phyloP scores from a whole-genome alignment of 164 flowering plant genomes.

The Liriodendron chinense region DNA sequence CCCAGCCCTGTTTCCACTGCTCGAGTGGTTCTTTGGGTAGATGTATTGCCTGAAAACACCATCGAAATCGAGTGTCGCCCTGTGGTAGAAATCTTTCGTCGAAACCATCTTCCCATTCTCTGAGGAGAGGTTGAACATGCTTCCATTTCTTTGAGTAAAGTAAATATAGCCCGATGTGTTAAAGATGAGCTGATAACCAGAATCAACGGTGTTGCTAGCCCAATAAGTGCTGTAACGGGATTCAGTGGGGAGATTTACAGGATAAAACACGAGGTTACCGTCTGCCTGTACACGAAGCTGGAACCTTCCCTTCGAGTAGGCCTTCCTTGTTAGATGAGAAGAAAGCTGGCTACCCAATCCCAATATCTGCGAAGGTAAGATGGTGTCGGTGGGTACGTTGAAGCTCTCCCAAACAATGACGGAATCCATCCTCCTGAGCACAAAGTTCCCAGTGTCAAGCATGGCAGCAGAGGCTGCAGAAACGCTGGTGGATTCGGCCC shows the following conservation, averaged over 20 bases:
- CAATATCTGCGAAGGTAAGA: constrained; percentile 6
- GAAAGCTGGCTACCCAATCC: background rate
- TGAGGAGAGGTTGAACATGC: background rate
- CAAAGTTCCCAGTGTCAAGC: constrained; percentile 17
- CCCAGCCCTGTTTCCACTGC: background rate
- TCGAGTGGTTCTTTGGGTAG: constrained; percentile 14
- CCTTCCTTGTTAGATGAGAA: constrained; percentile 1
- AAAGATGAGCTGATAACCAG: background rate
- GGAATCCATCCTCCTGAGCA: background rate
- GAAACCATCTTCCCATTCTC: background rate
- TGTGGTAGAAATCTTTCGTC: constrained; percentile 20
- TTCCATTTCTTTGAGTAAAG: constrained; percentile 15
- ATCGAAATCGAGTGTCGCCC: constrained; percentile 31
- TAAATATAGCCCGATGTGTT: constrained; percentile 13
- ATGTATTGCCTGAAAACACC: constrained; percentile 30
- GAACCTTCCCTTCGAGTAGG: constrained; percentile 24
- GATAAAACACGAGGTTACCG: constrained; percentile 25
- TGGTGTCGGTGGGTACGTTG: constrained; percentile 13
- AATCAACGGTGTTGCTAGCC: background rate
- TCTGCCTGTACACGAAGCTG: constrained; percentile 18
- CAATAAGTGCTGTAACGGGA: background rate
- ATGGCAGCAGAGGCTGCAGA: constrained; percentile 9
- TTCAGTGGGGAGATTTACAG: background rate
- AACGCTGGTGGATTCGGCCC: background rate
- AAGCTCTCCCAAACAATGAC: constrained; percentile 11